Evolutionary conservation across 495 filamentous ascomycete genomes (phyloP).

Genomic region (Filosporella fistucella): DNA sequence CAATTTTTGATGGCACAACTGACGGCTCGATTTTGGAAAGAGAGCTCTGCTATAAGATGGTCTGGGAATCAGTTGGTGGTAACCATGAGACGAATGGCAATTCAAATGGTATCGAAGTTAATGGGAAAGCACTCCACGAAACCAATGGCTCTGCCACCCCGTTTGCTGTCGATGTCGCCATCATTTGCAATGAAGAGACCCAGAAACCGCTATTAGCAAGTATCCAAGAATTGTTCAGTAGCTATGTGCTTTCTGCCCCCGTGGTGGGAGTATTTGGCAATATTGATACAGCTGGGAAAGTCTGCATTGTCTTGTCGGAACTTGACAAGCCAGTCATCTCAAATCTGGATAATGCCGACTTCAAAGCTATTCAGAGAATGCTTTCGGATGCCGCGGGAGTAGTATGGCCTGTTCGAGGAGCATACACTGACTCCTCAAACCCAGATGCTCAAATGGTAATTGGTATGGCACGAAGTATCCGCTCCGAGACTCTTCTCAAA

Average conservation of each 20-base stretch:
- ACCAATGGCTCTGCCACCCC: neutral
- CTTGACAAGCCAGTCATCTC: slow-evolving; percentile 10
- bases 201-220: neutral
- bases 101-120: neutral
- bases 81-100: neutral
- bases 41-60: slow-evolving; percentile 32
- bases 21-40: slow-evolving; percentile 2
- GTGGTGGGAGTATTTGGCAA: neutral
- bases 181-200: slow-evolving; percentile 5
- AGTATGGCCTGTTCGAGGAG: slow-evolving; percentile 22
- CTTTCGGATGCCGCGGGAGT: slow-evolving; percentile 30
- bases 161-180: slow-evolving; percentile 16
- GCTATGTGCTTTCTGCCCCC: neutral
- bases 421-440: slow-evolving; percentile 16
- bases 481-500: slow-evolving; percentile 30
- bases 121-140: neutral
- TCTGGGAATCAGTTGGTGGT: slow-evolving; percentile 26
- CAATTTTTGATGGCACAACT: slow-evolving; percentile 24
- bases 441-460: slow-evolving; percentile 25
- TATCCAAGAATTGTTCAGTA: neutral
- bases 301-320: slow-evolving; percentile 23
- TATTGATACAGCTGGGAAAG: slow-evolving; percentile 3
- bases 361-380: slow-evolving; percentile 32
- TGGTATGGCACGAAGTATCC: slow-evolving; percentile 31
- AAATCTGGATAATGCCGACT: slow-evolving; percentile 19